These are phyloP conservation scores for Arachnomyces sp. DNA, from an alignment of 2,329 filamentous ascomycete species.

Conservation along the genomic window DNA sequence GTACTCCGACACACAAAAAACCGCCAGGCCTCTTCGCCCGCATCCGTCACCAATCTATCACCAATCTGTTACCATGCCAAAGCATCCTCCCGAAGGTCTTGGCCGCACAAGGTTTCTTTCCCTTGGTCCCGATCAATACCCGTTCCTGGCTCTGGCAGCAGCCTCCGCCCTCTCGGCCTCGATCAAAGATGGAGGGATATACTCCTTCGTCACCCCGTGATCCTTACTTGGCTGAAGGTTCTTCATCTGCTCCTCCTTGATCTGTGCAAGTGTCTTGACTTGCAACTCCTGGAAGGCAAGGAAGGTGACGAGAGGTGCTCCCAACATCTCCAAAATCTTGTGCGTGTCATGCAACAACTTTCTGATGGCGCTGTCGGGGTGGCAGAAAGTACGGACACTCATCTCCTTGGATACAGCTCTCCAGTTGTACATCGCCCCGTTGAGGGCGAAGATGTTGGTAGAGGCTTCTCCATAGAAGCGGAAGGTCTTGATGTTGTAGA, in stretches of 20 bases:
- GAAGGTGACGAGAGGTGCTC: slow-evolving; percentile 31
- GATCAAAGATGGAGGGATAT: slow-evolving; percentile 5
- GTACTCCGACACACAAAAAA: too few relatives aligned
- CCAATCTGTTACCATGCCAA: too few relatives aligned
- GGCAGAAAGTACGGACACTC: slow-evolving; percentile 43
- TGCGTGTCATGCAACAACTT: slow-evolving; percentile 43
- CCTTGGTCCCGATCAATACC: too few relatives aligned
- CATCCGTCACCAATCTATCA: too few relatives aligned
- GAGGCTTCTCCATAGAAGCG: slow-evolving; percentile 38
- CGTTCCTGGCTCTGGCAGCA: neutral
- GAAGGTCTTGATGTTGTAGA: slow-evolving; percentile 38
- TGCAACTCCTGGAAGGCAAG: slow-evolving; percentile 32
- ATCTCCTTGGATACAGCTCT: slow-evolving; percentile 39
- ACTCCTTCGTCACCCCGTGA: slow-evolving; percentile 10
- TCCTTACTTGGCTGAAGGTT: slow-evolving; percentile 10
- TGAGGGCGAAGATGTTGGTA: slow-evolving; percentile 30
- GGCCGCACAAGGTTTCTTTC: too few relatives aligned
- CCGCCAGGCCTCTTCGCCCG: too few relatives aligned
- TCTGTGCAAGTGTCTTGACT: slow-evolving; percentile 23
- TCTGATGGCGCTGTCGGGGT: slow-evolving; percentile 40
- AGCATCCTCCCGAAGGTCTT: too few relatives aligned
- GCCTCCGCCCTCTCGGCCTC: slow-evolving; percentile 1
- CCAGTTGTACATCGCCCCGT: slow-evolving; percentile 44
- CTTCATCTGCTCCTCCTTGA: slow-evolving; percentile 24
- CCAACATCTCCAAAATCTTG: slow-evolving; percentile 43